Percentiles rank a stretch among this genome's conserved stretches.
Evolutionary conservation across 2,329 filamentous ascomycete genomes (phyloP).

Genomic region (Dothistroma septosporum): DNA sequence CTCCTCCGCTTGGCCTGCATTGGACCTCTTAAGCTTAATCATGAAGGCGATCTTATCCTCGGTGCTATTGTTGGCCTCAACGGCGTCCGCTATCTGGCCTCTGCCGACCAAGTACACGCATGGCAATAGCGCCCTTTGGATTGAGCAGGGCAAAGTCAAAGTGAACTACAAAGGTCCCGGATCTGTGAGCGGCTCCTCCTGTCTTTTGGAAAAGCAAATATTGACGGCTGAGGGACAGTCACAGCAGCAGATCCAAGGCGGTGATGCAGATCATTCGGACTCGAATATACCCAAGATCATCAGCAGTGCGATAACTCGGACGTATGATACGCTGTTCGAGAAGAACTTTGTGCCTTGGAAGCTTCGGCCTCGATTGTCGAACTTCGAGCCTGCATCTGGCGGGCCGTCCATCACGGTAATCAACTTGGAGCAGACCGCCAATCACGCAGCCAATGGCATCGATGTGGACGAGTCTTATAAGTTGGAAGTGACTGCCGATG

Average conservation of each 20-base stretch:
- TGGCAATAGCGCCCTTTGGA: slow-evolving; percentile 41
- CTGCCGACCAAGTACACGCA: slow-evolving; percentile 38
- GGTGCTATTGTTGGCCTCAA: slow-evolving; percentile 15
- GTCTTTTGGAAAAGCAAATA: slow-evolving; percentile 8
- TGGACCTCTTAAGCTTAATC: not conserved
- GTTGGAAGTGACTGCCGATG: slow-evolving; percentile 56
- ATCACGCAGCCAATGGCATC: slow-evolving; percentile 53
- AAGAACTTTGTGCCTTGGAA: slow-evolving; percentile 74
- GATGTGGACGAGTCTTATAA: slow-evolving; percentile 73
- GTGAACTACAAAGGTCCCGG: slow-evolving; percentile 35
- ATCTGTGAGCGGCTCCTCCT: slow-evolving; percentile 20
- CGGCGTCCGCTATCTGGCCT: slow-evolving; percentile 42
- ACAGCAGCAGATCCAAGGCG: not conserved
- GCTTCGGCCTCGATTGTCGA: slow-evolving; percentile 60
- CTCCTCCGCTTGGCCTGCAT: not conserved
- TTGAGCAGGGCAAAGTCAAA: slow-evolving; percentile 35
- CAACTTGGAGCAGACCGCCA: slow-evolving; percentile 56
- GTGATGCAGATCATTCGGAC: not conserved
- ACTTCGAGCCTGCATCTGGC: slow-evolving; percentile 57
- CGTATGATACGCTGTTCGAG: slow-evolving; percentile 61
- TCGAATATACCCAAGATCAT: slow-evolving; percentile 35
- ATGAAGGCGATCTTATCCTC: slow-evolving; percentile 8
- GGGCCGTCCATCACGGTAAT: slow-evolving; percentile 53
- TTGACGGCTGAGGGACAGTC: slow-evolving; percentile 12
- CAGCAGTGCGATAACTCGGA: slow-evolving; percentile 48